These are phyloP conservation scores for Entrophospora sp. DNA, from an alignment of 192 early-diverging fungal species.

Conservation along the genomic window DNA sequence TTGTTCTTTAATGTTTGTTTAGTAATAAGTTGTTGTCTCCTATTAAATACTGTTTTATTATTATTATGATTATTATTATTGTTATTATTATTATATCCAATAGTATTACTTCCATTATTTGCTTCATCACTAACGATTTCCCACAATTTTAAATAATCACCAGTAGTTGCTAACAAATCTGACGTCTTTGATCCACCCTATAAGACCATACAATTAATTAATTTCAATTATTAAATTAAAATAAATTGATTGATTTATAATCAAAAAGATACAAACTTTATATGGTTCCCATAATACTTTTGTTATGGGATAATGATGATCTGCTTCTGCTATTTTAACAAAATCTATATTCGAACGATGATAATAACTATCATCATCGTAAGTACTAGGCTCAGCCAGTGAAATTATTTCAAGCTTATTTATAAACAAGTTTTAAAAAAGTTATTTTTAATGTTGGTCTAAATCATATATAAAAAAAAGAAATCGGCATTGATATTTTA, in stretches of 20 bases:
- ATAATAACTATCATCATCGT: constrained; percentile 26
- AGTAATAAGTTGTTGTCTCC: too few species aligned
- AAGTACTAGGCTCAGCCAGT: constrained; percentile 40
- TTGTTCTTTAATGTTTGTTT: too few species aligned
- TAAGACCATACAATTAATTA: not conserved
- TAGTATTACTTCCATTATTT: constrained; percentile 27
- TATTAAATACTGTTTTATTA: too few species aligned
- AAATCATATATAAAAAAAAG: too few species aligned
- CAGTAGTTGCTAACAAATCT: constrained; percentile 79
- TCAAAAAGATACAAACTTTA: constrained; percentile 48
- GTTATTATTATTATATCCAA: constrained; percentile 28
- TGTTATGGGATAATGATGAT: constrained; percentile 85
- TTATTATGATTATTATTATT: not conserved
- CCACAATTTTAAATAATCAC: constrained; percentile 85
- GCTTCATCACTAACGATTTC: constrained; percentile 51
- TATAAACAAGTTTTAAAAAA: too few species aligned
- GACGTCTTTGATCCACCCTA: constrained; percentile 43
- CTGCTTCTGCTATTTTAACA: constrained; percentile 61
- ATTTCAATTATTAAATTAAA: not conserved
- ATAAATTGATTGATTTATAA: not conserved
- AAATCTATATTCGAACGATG: constrained; percentile 55
- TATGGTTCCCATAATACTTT: constrained; percentile 84
- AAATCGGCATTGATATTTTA: too few species aligned
- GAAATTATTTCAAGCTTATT: constrained; percentile 63
- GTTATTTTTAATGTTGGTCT: too few species aligned